A percentile compares a stretch with the other conserved stretches of the same genome.
Evolutionary conservation across 2,329 filamentous ascomycete genomes (phyloP).

Genomic region (Sporothrix dimorphospora): DNA sequence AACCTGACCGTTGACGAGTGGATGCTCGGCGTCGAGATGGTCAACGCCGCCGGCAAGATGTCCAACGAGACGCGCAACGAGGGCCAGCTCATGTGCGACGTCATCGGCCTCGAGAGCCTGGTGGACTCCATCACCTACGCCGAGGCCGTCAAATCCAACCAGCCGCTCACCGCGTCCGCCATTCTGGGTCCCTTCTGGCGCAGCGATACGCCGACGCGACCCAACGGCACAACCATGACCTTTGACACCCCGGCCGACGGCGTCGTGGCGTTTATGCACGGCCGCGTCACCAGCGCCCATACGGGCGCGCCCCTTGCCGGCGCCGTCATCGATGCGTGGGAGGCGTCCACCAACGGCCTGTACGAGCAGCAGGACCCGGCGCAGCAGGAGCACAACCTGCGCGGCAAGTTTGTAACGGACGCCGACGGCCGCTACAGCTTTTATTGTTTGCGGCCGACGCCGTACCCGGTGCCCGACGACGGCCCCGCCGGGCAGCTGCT

Average conservation of each 20-base stretch:
- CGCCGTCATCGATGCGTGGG: slow-evolving; percentile 65
- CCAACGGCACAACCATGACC: slow-evolving; percentile 61
- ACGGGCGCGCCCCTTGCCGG: slow-evolving; percentile 59
- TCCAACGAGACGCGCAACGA: slow-evolving; percentile 63
- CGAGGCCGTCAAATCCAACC: slow-evolving; percentile 45
- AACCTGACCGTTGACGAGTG: slow-evolving; percentile 69
- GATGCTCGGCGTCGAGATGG: slow-evolving; percentile 64
- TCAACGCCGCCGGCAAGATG: slow-evolving; percentile 63
- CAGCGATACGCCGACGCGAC: slow-evolving; percentile 59
- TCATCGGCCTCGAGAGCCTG: slow-evolving; percentile 63
- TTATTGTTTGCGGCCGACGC: slow-evolving; percentile 64
- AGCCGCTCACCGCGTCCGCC: slow-evolving; percentile 54
- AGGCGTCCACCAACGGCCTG: slow-evolving; percentile 61
- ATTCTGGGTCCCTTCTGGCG: slow-evolving; percentile 72
- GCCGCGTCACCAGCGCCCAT: slow-evolving; percentile 42
- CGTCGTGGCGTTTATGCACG: slow-evolving; percentile 60
- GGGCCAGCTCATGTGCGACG: slow-evolving; percentile 64
- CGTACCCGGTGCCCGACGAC: slow-evolving; percentile 47
- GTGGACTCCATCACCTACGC: slow-evolving; percentile 69
- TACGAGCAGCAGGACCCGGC: slow-evolving; percentile 72
- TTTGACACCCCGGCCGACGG: slow-evolving; percentile 42
- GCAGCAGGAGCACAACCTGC: slow-evolving; percentile 33
- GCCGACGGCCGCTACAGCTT: slow-evolving; percentile 64
- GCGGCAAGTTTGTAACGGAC: slow-evolving; percentile 40
- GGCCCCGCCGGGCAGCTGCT: slow-evolving; percentile 41